Conservation (phyloP, 2,329 filamentous ascomycete genomes). For the Trichoderma sp. region DNA sequence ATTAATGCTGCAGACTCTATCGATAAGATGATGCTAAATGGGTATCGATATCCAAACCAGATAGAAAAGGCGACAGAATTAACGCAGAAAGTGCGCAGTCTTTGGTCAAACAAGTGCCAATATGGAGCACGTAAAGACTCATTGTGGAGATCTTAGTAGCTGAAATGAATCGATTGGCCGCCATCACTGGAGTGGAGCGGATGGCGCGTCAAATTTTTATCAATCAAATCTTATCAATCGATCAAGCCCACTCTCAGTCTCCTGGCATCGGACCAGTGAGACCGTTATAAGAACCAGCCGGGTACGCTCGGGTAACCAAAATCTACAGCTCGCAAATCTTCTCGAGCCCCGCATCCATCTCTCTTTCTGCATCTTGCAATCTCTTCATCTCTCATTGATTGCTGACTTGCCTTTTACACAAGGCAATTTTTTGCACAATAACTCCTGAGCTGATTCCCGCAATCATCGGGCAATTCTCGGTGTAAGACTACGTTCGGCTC, state of each 20-base stretch:
- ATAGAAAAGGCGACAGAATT: not conserved
- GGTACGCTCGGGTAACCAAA: conserved; percentile 34
- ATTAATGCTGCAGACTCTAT: not conserved
- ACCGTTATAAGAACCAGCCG: conserved; percentile 19
- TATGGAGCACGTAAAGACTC: conserved; percentile 7
- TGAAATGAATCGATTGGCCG: not conserved
- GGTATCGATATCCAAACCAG: not conserved
- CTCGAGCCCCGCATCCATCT: conserved; percentile 11
- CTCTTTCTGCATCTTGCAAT: not conserved
- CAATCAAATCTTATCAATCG: conserved; percentile 54
- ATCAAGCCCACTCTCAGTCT: conserved; percentile 40
- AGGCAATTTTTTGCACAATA: not conserved
- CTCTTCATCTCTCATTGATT: not conserved
- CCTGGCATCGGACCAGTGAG: conserved; percentile 39
- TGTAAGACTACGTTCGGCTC: not conserved
- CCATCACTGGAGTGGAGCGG: not conserved
- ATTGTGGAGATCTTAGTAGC: not conserved
- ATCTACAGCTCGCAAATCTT: conserved; percentile 14
- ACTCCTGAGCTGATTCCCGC: not conserved
- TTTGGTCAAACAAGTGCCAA: not conserved
- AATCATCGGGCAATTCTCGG: not conserved
- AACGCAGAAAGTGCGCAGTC: not conserved
- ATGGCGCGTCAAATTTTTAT: conserved; percentile 37
- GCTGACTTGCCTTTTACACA: not conserved
- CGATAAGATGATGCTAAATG: not conserved